phyloP scores from a whole-genome alignment of 208 protist species.

The Wallacemonas sp. region DNA sequence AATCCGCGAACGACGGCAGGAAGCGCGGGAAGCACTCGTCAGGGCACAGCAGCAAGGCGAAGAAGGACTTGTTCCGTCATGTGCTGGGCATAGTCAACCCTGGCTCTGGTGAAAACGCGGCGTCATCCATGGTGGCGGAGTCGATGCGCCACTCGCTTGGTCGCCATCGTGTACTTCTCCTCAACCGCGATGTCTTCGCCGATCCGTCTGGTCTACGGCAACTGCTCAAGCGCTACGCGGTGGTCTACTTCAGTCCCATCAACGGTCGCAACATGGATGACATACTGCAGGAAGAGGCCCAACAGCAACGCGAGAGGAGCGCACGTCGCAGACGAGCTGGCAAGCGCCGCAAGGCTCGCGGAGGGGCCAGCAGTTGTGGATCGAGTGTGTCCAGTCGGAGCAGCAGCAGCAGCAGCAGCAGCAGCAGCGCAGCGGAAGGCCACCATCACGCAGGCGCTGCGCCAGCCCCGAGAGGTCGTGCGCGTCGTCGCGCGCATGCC shows the following conservation, averaged over 20 bases:
- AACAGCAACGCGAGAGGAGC: not conserved
- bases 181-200: slow-evolving; percentile 44
- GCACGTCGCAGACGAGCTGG: not conserved
- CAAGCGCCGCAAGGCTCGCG: not conserved
- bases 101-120: slow-evolving; percentile 43
- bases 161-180: slow-evolving; percentile 41
- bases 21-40: not conserved
- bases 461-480: not conserved
- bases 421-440: not conserved
- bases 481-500: not conserved
- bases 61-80: slow-evolving; percentile 26
- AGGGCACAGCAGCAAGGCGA: not conserved
- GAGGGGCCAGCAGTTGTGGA: not conserved
- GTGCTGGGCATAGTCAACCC: slow-evolving; percentile 74
- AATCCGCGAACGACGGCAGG: not conserved
- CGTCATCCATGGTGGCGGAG: slow-evolving; percentile 28
- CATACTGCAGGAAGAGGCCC: not conserved
- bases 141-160: slow-evolving; percentile 48
- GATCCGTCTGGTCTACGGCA: slow-evolving; percentile 40
- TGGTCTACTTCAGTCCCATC: slow-evolving; percentile 22
- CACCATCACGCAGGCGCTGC: not conserved
- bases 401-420: not conserved
- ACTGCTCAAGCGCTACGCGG: slow-evolving; percentile 61
- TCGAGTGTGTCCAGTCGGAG: not conserved
- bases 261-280: slow-evolving; percentile 10